These are phyloP conservation scores for Fusarium multiceps DNA, from an alignment of 2,329 filamentous ascomycete genomes.

Conservation along the genomic window DNA sequence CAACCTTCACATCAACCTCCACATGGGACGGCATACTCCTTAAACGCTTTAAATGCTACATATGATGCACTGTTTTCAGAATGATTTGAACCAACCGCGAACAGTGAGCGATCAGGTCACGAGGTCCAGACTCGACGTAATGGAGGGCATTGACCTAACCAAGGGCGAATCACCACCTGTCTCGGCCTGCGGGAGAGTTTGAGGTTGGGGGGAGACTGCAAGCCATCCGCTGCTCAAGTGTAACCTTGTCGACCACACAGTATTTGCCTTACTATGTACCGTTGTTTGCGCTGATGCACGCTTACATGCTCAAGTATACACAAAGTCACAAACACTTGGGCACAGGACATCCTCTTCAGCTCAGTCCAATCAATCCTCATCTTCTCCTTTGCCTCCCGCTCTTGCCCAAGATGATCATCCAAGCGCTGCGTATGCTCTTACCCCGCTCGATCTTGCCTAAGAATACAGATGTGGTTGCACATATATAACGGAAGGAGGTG, in stretches of 20 bases:
- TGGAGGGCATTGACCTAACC: slow-evolving; percentile 24
- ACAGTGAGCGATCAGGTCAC: slow-evolving; percentile 22
- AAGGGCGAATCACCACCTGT: slow-evolving; percentile 27
- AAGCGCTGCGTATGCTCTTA: slow-evolving; percentile 35
- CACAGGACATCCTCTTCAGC: neutral
- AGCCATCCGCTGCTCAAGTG: slow-evolving; percentile 33
- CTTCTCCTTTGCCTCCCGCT: slow-evolving; percentile 11
- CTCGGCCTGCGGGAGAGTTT: slow-evolving; percentile 34
- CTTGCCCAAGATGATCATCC: slow-evolving; percentile 25
- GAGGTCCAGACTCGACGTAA: slow-evolving; percentile 27
- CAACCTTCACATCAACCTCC: slow-evolving; percentile 3
- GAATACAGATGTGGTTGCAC: slow-evolving; percentile 18
- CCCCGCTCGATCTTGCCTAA: slow-evolving; percentile 41
- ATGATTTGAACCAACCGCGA: slow-evolving; percentile 17
- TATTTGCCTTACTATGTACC: slow-evolving; percentile 37
- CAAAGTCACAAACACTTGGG: neutral
- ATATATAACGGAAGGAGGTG: slow-evolving; percentile 31
- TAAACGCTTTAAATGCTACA: neutral
- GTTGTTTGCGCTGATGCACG: neutral
- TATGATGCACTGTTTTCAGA: slow-evolving; percentile 32
- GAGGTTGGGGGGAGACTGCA: slow-evolving; percentile 28
- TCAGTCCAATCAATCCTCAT: neutral
- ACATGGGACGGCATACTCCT: slow-evolving; percentile 5
- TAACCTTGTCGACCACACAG: slow-evolving; percentile 38
- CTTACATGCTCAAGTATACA: slow-evolving; percentile 16